phyloP scores from a whole-genome alignment of 768 basidiomycete genomes.

The Dacryopinax primogenitus region DNA sequence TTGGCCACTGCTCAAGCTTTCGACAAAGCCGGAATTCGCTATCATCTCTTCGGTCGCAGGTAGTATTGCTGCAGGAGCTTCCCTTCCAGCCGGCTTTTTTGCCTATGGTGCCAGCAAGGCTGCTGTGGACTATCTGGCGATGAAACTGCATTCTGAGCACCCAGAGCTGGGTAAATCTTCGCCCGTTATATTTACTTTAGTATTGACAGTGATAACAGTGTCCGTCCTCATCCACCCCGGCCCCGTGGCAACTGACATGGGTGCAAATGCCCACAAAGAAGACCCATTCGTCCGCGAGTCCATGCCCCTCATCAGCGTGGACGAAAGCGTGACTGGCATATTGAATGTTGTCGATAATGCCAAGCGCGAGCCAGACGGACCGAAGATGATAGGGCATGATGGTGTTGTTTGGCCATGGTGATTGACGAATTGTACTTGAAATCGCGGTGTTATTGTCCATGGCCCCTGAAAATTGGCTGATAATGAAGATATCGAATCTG shows the following conservation, averaged over 20 bases:
- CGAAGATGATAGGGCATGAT: constrained; percentile 3
- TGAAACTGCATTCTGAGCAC: constrained; percentile 12
- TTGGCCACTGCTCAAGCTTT: constrained; percentile 12
- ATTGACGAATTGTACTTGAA: background rate
- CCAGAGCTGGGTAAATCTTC: background rate
- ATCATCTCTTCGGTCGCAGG: constrained; percentile 14
- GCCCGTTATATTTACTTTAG: background rate
- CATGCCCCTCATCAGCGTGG: constrained; percentile 3
- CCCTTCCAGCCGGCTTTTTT: background rate
- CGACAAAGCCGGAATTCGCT: constrained; percentile 12
- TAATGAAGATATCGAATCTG: too few species aligned
- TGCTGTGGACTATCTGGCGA: constrained; percentile 16
- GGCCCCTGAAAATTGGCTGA: too few species aligned
- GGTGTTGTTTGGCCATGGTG: constrained; percentile 10
- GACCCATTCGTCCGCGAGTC: background rate
- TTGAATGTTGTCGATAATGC: constrained; percentile 4
- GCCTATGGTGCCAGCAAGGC: constrained; percentile 16
- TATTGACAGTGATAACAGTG: background rate
- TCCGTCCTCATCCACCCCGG: constrained; percentile 10
- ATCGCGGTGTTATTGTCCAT: too few species aligned
- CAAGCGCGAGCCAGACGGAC: background rate
- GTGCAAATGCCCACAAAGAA: background rate
- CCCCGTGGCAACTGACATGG: constrained; percentile 9
- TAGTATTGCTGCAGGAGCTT: constrained; percentile 4
- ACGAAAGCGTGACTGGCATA: constrained; percentile 4